Base-by-base conservation (phyloP, 495 filamentous ascomycete genomes). In the Neurospora sp. region DNA sequence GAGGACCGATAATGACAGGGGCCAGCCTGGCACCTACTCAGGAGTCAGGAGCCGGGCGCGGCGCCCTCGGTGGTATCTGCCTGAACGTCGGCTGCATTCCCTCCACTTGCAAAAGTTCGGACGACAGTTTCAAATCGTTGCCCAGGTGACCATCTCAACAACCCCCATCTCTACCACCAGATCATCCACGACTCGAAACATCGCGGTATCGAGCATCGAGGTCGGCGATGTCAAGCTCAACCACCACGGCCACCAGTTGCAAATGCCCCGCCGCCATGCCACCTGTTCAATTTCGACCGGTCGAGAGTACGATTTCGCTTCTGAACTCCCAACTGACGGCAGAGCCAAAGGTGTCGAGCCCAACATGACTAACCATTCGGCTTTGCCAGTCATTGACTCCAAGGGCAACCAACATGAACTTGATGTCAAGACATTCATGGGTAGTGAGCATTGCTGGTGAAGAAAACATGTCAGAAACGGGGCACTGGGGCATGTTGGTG, bases 61-160 rank as follows among this genome's bases (percentile, higher is more conserved):
- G 94, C 76, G 88, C 88, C 73, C 90, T 99, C 78, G 96, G 96
- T 77, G 96, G 96, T 79, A 99, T 95, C 76, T 98, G 96, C 87
- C 86, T 99, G 78, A 99, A 99, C 85, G 96, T 99, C 81, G 96
- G 96, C 84, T 99, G 96, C 85, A 99, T 98, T 79, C 96, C 96
- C 69, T 98, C 95, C 73, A 99, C 42, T n/a, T 45, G 7, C 8
- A 1, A 45, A n/a, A 99, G 85, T 97, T 24, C 21, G 45, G 42
- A 45, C 19, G 7, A n/a, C 19, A 45, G 19, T 45, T 45, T n/a
- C 19, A 45, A 45, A n/a, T 45, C 19, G 45, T 13, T 28, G 45
- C 45, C 45, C 21, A 48, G 45, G 21, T 48, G n/a, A 2, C 45
- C 93, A 98, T 78, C 93, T 99, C 81, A 98, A 99, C 90, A 98